These are phyloP conservation scores for Cyclotella cryptica DNA, from an alignment of 108 stramenopile genomes.

Conservation along the genomic window DNA sequence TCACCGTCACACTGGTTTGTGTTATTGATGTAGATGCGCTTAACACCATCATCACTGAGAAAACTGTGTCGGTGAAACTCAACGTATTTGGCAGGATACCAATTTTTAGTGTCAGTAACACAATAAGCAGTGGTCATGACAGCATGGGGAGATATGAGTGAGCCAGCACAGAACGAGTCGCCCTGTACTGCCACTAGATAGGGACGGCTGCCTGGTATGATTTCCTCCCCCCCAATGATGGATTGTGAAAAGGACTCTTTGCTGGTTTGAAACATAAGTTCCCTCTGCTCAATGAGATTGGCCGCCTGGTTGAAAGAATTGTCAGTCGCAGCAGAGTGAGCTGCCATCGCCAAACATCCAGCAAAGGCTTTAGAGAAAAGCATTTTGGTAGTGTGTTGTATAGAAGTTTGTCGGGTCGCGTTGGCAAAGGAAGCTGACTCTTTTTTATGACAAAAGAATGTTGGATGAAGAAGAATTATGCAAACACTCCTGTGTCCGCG, in stretches of 20 bases:
- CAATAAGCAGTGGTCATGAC: slow-evolving; percentile 19
- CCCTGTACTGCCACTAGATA: slow-evolving; percentile 1
- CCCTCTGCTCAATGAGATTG: neutral
- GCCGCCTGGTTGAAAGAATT: neutral
- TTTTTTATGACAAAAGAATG: no score
- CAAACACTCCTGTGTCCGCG: no score
- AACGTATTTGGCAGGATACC: neutral
- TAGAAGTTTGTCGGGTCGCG: no score
- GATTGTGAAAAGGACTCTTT: neutral
- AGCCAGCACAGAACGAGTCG: neutral
- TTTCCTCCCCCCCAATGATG: neutral
- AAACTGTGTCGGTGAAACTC: slow-evolving; percentile 1
- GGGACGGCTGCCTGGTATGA: slow-evolving; percentile 10
- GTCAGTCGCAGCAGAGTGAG: no score
- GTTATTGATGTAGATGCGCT: neutral
- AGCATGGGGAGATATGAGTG: slow-evolving; percentile 4
- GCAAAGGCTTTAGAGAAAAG: no score
- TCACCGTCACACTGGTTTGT: slow-evolving; percentile 1
- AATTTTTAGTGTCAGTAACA: neutral
- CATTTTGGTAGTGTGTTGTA: no score
- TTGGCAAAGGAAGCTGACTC: no score
- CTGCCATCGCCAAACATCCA: no score
- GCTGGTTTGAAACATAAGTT: neutral
- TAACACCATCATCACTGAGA: neutral
- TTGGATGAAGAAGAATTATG: no score